Evolutionary conservation across 1,139 yeast species (phyloP).

Genomic region (Wickerhamomyces sp.): DNA sequence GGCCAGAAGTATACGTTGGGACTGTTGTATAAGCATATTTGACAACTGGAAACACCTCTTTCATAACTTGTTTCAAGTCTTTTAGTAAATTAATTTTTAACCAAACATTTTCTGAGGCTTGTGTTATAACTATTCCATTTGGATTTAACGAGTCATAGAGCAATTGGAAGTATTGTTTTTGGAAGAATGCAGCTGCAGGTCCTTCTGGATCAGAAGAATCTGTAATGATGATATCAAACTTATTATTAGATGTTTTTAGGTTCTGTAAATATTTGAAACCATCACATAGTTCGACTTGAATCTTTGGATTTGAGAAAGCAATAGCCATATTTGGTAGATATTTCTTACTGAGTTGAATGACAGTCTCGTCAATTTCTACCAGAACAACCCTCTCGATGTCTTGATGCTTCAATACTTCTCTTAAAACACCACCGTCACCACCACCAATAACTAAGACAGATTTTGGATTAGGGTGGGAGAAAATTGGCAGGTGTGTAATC

Average conservation of each 20-base stretch:
- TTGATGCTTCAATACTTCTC: constrained; percentile 80
- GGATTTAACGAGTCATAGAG: constrained; percentile 62
- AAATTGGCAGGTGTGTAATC: constrained; percentile 75
- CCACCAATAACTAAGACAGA: constrained; percentile 86
- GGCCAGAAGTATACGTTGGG: constrained; percentile 97
- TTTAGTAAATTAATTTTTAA: constrained; percentile 66
- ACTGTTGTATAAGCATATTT: constrained; percentile 82
- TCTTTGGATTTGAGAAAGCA: constrained; percentile 67
- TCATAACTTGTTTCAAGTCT: constrained; percentile 55
- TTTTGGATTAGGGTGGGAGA: constrained; percentile 70
- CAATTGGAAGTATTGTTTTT: constrained; percentile 73
- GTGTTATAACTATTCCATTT: constrained; percentile 84
- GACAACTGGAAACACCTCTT: constrained; percentile 72
- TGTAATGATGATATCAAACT: constrained; percentile 85
- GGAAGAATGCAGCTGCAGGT: constrained; percentile 93
- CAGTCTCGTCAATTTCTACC: constrained; percentile 90
- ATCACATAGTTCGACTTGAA: constrained; percentile 73
- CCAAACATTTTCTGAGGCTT: constrained; percentile 92
- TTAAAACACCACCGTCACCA: constrained; percentile 89
- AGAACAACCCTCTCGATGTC: constrained; percentile 66
- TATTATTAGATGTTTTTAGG: constrained; percentile 28
- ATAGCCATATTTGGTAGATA: constrained; percentile 80
- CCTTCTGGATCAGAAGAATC: constrained; percentile 98
- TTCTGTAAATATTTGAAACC: constrained; percentile 77
- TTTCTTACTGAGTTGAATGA: constrained; percentile 67